Base-by-base conservation (phyloP, 768 basidiomycete genomes). In the Mycena sanguinolenta region DNA sequence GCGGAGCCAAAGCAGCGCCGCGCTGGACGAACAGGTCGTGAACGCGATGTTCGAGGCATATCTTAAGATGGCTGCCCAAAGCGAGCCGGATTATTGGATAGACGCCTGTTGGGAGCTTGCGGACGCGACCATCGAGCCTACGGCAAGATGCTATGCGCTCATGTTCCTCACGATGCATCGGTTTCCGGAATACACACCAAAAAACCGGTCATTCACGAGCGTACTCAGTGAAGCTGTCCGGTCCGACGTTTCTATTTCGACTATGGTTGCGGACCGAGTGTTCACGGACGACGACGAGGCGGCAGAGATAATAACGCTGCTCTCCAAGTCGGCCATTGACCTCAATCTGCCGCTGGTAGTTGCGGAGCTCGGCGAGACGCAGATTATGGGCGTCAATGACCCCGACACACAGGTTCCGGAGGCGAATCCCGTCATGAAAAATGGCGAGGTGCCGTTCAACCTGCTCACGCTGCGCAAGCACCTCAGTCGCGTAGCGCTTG, bases 31-130 rank as follows among this genome's bases (percentile, higher is more conserved):
- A 6, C 82, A 84, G 6, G 75, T 93, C 19, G 92, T 92, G 79
- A 92, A 94, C 77, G 83, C 87, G 13, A 88, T 95, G 73, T 78
- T 95, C 27, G 83, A 86, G 46, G 89, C 91, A 0, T 94, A 92
- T 72, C 65, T 91, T 30, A 82, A 84, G 44, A 88, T 91, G 86
- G 90, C 90, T 3, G 79, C 78, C 8, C 71, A 75, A 52, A 85
- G 86, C 73, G 89, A 89, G 38, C 74, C 78, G 3, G 76, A 80
- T 1, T 77, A 84, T 34, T 95, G 95, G 94, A 62, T 91, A 3
- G 86, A 89, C 28, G 85, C 90, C 34, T 86, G 89, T 0, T 90
- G 88, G 85, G 79, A 80, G 13, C 82, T 96, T 17, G 93, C 91
- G 72, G 79, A 87, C 10, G 75, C 79, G 8, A 86, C 95, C 82